phyloP scores from a whole-genome alignment of 116 monocot species.

The Dioscorea cayenensis region DNA sequence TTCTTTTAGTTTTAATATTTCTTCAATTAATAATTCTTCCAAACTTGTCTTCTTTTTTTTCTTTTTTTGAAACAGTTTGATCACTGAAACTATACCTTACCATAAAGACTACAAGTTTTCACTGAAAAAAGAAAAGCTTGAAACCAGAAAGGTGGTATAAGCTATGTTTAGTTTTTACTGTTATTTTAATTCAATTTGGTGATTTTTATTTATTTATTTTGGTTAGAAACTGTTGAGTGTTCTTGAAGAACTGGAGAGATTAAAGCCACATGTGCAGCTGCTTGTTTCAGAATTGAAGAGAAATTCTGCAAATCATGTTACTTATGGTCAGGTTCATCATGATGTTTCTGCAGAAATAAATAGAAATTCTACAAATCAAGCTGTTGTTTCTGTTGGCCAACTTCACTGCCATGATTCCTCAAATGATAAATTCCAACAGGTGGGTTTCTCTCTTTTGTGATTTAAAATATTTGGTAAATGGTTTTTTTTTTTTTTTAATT shows the following conservation, averaged over 20 bases:
- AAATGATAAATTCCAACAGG: neutral
- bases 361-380: too few relatives aligned
- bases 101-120: constrained; percentile 15
- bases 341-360: neutral
- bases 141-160: neutral
- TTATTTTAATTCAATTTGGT: neutral
- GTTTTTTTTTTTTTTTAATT: too few relatives aligned
- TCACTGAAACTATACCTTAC: constrained; percentile 46
- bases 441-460: neutral
- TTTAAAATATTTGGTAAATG: too few relatives aligned
- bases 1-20: too few relatives aligned
- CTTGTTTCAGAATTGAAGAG: neutral
- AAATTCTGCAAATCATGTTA: neutral
- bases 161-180: too few relatives aligned
- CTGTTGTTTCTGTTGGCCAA: too few relatives aligned
- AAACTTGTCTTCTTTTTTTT: neutral
- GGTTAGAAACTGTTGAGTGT: neutral
- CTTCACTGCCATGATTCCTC: too few relatives aligned
- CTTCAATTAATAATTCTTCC: too few relatives aligned
- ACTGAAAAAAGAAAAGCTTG: neutral
- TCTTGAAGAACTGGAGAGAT: neutral
- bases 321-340: neutral
- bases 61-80: neutral
- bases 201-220: too few relatives aligned
- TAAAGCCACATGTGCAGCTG: neutral